Base-by-base conservation (phyloP, 2,329 filamentous ascomycete genomes). In the Alternaria infectoria region DNA sequence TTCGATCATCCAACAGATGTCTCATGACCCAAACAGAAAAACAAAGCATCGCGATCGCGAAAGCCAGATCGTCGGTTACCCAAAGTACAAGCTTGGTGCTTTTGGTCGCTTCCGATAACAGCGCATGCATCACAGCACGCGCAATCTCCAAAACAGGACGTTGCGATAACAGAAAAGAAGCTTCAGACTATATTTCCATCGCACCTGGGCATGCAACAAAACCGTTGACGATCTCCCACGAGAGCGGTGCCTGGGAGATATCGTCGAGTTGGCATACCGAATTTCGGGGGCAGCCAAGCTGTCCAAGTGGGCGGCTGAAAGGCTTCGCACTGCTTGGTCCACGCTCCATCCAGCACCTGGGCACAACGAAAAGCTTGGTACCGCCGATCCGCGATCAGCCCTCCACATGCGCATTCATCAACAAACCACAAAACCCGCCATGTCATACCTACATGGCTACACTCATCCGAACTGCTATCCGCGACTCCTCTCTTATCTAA, bases 291-390 rank as follows among this genome's bases (percentile, higher is more conserved):
- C n/a, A 60, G 50, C 61, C 52, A 56, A 59, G 57, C 25, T n/a
- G 28, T 43, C 12, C 55, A 54, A 54, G 43, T 25, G 21, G 50
- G 50, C 43, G 45, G 36, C 21, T 25, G 15, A 43, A 45, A 57
- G 32, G 59, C 59, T 61, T 61, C 59, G 54, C 59, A 23, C 36
- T 47, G 59, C 59, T 61, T 61, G 54, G 45, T 28, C 32, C 45
- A 25, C 59, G 19, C 54, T 47, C 36, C 26, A 15, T 23, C 17
- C 21, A 21, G 10, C 30, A 12, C 26, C 6, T 32, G 30, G 30
- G 30, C 30, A 32, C 30, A 32, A 44, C 44, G 26, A 57, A 40
- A 61, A 57, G 54, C 54, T 57, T 61, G 44, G 49, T 17, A 23
- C 12, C 30, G 19, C 49, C 36, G 30, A 40, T 23, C 25, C 15